Conservation (phyloP, 2,329 filamentous ascomycete genomes). For the Verticillium dahliae region DNA sequence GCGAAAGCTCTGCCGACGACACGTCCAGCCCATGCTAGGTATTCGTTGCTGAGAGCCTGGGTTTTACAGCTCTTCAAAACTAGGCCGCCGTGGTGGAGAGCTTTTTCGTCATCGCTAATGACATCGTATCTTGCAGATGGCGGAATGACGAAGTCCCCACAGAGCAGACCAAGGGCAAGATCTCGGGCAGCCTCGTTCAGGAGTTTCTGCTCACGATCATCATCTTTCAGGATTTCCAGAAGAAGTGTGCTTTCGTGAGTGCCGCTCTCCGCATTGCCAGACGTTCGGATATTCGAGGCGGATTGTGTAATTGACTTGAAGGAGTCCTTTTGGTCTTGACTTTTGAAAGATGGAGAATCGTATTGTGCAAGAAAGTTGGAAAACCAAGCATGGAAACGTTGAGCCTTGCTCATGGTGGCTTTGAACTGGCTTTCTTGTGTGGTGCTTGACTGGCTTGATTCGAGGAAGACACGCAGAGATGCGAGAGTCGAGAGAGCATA, state of each 20-base stretch:
- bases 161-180: constrained; percentile 66
- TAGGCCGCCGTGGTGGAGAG: constrained; percentile 54
- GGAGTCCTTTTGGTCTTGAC: constrained; percentile 40
- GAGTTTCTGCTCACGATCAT: constrained; percentile 52
- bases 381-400: constrained; percentile 75
- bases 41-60: constrained; percentile 57
- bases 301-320: constrained; percentile 64
- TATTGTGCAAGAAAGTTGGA: constrained; percentile 61
- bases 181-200: constrained; percentile 65
- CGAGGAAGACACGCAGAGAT: constrained; percentile 69
- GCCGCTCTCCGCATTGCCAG: constrained; percentile 62
- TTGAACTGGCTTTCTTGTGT: constrained; percentile 80
- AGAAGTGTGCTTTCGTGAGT: constrained; percentile 76
- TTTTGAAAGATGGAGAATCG: constrained; percentile 43
- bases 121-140: constrained; percentile 52
- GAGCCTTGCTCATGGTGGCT: constrained; percentile 68
- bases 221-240: constrained; percentile 72
- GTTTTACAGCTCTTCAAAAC: constrained; percentile 72
- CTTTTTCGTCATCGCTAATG: constrained; percentile 59
- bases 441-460: constrained; percentile 68
- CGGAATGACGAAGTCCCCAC: constrained; percentile 64
- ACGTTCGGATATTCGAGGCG: constrained; percentile 58
- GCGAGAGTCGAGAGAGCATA: constrained; percentile 73
- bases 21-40: constrained; percentile 77
- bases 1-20: constrained; percentile 81